Conservation (phyloP, 495 filamentous ascomycete species). For the Penicillium lagena region DNA sequence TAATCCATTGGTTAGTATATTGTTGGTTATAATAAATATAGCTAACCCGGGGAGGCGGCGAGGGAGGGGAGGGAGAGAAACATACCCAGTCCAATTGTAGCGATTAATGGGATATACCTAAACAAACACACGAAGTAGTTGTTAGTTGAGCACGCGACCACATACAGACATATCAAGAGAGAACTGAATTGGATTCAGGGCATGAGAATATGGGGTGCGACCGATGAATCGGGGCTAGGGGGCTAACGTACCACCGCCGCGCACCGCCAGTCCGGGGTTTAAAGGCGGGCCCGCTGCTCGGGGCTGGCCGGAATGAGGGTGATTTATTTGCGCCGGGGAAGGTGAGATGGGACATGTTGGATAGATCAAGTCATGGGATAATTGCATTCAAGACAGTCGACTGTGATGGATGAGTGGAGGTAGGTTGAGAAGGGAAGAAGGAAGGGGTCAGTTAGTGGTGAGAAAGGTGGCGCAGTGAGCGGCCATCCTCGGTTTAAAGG, state of each 20-base stretch:
- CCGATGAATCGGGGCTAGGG: neutral
- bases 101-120: constrained; percentile 30
- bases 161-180: too few species aligned
- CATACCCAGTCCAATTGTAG: constrained; percentile 25
- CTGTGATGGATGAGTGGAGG: neutral
- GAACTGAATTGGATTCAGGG: neutral
- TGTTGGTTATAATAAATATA: neutral
- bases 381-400: neutral
- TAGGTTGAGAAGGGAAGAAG: neutral
- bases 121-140: neutral
- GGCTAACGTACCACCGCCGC: constrained; percentile 11
- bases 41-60: neutral
- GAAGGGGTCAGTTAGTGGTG: neutral
- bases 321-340: constrained; percentile 14
- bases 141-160: too few species aligned
- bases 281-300: constrained; percentile 1
- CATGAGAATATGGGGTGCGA: neutral
- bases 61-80: neutral
- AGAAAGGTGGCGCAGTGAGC: constrained; percentile 4
- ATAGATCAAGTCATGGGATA: neutral
- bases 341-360: constrained; percentile 18
- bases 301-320: constrained; percentile 6
- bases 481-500: too few species aligned
- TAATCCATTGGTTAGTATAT: neutral
- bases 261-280: constrained; percentile 9